Evolutionary conservation across 257 asterid genomes (phyloP).

Genomic region (Solanum virginianum): DNA sequence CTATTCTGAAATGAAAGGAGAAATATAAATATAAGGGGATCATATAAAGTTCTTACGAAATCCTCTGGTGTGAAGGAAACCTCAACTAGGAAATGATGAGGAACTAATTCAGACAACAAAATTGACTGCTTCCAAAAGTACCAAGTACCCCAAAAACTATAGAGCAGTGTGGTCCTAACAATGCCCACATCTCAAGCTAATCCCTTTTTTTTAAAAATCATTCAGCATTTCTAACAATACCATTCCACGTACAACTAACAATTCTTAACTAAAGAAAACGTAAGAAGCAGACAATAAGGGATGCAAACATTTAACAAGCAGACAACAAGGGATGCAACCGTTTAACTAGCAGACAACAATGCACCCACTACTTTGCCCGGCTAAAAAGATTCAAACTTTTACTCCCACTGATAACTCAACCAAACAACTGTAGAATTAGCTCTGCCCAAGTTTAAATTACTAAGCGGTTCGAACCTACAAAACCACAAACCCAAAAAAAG

Average conservation of each 20-base stretch:
- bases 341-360: background rate
- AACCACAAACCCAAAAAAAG: background rate
- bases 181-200: background rate
- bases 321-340: background rate
- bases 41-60: background rate
- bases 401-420: background rate
- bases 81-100: background rate
- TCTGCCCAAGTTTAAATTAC: background rate
- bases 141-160: background rate
- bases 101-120: background rate
- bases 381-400: background rate
- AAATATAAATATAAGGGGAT: background rate
- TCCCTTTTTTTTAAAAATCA: background rate
- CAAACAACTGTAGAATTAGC: background rate
- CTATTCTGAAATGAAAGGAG: background rate
- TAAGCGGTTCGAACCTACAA: background rate
- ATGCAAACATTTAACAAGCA: background rate
- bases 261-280: background rate
- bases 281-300: background rate
- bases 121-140: background rate
- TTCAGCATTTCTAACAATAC: background rate
- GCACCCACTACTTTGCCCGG: background rate
- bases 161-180: background rate
- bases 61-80: background rate
- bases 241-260: background rate